A percentile compares a stretch with the other conserved stretches of the same genome.
phyloP scores from a whole-genome alignment of 169 alveolate genomes.

The Cryptosporidium parvum region DNA sequence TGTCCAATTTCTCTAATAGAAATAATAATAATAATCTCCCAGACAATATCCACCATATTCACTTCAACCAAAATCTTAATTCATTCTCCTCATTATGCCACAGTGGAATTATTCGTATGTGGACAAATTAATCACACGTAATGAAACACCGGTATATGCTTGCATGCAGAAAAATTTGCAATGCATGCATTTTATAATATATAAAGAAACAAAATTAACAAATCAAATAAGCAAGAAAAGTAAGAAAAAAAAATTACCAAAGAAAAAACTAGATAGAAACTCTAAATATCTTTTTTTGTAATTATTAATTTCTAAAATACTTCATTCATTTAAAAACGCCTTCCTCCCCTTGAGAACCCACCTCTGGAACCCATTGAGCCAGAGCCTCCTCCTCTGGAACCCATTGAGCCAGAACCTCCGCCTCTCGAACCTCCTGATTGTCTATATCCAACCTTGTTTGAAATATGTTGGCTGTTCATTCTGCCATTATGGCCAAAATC shows the following conservation, averaged over 20 bases:
- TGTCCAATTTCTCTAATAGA: not conserved
- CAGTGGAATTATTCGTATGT: slow-evolving; percentile 12
- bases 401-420: slow-evolving; percentile 15
- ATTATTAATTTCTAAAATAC: not conserved
- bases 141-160: not conserved
- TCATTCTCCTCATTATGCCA: slow-evolving; percentile 6
- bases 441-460: slow-evolving; percentile 67
- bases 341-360: slow-evolving; percentile 26
- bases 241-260: not conserved
- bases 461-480: slow-evolving; percentile 61
- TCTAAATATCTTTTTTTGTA: not conserved
- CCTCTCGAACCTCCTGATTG: slow-evolving; percentile 30
- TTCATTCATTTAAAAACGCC: not conserved
- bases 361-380: slow-evolving; percentile 11
- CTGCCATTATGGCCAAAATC: slow-evolving; percentile 72
- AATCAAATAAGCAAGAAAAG: not conserved
- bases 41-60: not conserved
- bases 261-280: not conserved
- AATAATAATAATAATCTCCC: not conserved
- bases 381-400: not conserved
- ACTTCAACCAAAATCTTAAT: slow-evolving; percentile 6
- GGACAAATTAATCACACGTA: slow-evolving; percentile 31
- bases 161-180: not conserved
- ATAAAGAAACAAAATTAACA: not conserved
- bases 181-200: not conserved